phyloP scores from a whole-genome alignment of 306 rosid species.

The Pyrus communis region DNA sequence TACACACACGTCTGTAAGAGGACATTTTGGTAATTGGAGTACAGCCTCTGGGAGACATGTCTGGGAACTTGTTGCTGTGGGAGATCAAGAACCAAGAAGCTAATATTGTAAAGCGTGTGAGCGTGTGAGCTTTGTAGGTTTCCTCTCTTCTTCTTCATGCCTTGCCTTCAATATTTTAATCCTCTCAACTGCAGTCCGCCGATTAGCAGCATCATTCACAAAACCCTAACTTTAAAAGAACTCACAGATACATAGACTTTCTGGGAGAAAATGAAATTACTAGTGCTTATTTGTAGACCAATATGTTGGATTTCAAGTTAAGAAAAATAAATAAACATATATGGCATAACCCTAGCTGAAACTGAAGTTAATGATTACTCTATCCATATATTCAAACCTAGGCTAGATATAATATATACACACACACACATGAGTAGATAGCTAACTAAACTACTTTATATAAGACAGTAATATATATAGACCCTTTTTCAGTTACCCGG shows the following conservation, averaged over 20 bases:
- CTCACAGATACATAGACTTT: not conserved
- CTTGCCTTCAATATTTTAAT: not conserved
- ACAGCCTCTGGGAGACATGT: slow-evolving; percentile 2
- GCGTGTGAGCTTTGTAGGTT: not conserved
- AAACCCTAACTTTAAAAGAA: slow-evolving; percentile 20
- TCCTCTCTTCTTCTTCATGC: slow-evolving; percentile 4
- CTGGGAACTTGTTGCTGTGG: slow-evolving; percentile 51
- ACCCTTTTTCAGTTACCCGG: not conserved
- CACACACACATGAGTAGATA: not conserved
- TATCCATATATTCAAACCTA: not conserved
- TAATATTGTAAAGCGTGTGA: slow-evolving; percentile 5
- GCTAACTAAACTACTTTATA: not conserved
- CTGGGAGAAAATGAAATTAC: not conserved
- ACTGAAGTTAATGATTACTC: not conserved
- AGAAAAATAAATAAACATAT: not conserved
- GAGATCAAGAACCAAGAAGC: slow-evolving; percentile 28
- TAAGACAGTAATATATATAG: not conserved
- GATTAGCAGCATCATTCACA: not conserved
- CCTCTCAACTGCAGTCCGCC: not conserved
- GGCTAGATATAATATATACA: not conserved
- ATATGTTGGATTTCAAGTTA: not conserved
- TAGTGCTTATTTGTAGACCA: not conserved
- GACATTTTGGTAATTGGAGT: slow-evolving; percentile 27
- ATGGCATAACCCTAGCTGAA: not conserved
- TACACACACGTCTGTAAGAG: not conserved